A percentile compares a stretch with the other conserved stretches of the same genome.
Conservation (phyloP, 1,284 basidiomycete genomes). For the Cutaneotrichosporon cavernicola region DNA sequence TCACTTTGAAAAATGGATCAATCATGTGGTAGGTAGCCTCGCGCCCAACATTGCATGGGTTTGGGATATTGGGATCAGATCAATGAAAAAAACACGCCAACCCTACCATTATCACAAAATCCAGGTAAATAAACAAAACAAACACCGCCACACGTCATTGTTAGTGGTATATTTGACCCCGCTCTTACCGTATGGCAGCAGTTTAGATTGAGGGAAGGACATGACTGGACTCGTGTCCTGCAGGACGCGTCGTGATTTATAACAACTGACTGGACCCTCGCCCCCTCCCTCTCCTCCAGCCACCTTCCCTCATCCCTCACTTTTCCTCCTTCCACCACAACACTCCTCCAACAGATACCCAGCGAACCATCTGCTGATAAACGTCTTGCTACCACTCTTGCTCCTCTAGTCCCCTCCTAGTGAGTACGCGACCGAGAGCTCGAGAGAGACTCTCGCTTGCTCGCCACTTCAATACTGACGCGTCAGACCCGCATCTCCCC, state of each 20-base stretch:
- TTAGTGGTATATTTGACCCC: neutral
- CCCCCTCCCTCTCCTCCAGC: neutral
- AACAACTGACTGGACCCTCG: conserved; percentile 2
- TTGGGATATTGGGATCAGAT: neutral
- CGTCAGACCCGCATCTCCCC: conserved; percentile 1
- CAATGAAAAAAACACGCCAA: neutral
- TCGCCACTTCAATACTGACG: conserved; percentile 11
- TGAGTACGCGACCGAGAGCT: conserved; percentile 17
- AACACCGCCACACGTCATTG: conserved; percentile 10
- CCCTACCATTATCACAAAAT: conserved; percentile 2
- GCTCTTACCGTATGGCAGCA: neutral
- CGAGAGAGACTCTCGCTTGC: conserved; percentile 56
- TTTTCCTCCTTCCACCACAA: conserved; percentile 8
- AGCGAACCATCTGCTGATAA: neutral
- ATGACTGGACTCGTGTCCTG: conserved; percentile 4
- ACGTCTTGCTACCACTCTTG: neutral
- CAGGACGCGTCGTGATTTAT: conserved; percentile 16
- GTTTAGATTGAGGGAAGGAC: neutral
- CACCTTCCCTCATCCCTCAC: neutral
- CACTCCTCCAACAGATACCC: neutral
- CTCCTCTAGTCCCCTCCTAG: neutral
- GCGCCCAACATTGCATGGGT: neutral
- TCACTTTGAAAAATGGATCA: neutral
- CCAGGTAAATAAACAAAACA: conserved; percentile 3
- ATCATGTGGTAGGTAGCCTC: neutral